Base-by-base conservation (phyloP, 139 green algal species). In the Raphidocelis subcapitata region DNA sequence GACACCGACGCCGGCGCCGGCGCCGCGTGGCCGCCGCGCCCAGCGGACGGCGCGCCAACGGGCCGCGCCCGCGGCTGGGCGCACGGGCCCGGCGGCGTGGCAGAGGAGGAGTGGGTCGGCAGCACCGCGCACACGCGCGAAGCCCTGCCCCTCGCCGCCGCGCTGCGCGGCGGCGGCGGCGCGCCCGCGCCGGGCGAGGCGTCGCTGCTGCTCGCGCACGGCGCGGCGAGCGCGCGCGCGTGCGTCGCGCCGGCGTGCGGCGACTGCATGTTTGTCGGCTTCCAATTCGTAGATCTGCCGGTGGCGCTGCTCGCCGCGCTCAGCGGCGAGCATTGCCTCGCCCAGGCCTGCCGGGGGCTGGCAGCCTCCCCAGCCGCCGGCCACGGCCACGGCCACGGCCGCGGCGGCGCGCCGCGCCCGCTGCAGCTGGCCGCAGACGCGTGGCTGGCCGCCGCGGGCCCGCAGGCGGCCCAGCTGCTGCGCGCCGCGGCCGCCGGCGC, bases 251-350 rank as follows among this genome's bases (percentile, higher is more conserved):
- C 69, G 2, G 47, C 2, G 28, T 20, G 5, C 5, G 21, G 21
- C 15, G 44, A 24, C 29, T 4, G 14, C 23, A 32, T 37, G 1
- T 75, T 75, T 67, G 57, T 67, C 26, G 69, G 69, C 14, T 4
- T 75, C 2, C 23, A 67, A 3, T 44, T 75, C 55, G 8, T 67
- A 12, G 55, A 67, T 15, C 56, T 75, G 16, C 28, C 26, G 3
- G 18, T 75, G 2, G 0, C 56, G 41, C 26, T 75, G 29, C 18
- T 75, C 3, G 69, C 69, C 41, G 41, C 26, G 18, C 4, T 75
- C 18, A 67, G 55, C 2, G n/a, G 29, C 18, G 69, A 75, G 41
- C 41, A 8, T 49, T 49, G 8, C 8, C 41, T 63, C 28, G n/a
- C 8, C 28, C 15, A 15, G n/a, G 65, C 36, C 35, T 67, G 16